Evolutionary conservation across 371 early-diverging fungal species (phyloP), one percentile per base, ranked within the genome.

Genomic region (Mucor irregularis): DNA sequence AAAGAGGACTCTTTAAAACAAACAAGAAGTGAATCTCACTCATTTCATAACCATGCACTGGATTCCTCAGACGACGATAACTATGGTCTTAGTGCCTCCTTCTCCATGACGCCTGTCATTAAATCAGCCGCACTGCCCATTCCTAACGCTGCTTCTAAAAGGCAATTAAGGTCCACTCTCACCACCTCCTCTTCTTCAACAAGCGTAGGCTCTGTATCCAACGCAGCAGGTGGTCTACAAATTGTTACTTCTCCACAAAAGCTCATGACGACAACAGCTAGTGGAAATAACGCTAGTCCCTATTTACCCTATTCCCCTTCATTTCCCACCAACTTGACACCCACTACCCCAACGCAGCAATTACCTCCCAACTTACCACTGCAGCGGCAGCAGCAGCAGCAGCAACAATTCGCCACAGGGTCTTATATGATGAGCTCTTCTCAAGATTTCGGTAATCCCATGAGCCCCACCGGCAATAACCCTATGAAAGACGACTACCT

Each of bases 41-140:
- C 8, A 25, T 31, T 39, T 17, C 17, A 39, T 17, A 4, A 17
- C 21, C 39, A 19, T 17, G 17, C 28, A 46, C 6, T 16, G 0
- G 56, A 64, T 14, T 58, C 58, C 17, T 59, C 61, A 11, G 59
- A 59, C 22, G 53, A 59, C 9, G 52, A 52, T 22, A 38, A 52
- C n/a, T 29, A 11, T 16, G 29, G 21, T 45, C 16, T 34, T 17
- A 40, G 34, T 37, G 38, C 39, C 7, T 47, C 31, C 8, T 31
- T 58, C 22, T 58, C 53, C 11, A 58, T 44, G 58, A 47, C 56
- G 44, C 56, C 53, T 37, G 50, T 43, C 26, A 54, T 29, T 9
- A 62, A 68, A 25, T 72, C 73, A 0, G 60, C 63, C 24, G 73
- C 73, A 16, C 49, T 69, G 14, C 71, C 75, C 40, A 74, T 74